Evolutionary conservation across 2,329 filamentous ascomycete species (phyloP).

Genomic region (Nectriaceae sp.): DNA sequence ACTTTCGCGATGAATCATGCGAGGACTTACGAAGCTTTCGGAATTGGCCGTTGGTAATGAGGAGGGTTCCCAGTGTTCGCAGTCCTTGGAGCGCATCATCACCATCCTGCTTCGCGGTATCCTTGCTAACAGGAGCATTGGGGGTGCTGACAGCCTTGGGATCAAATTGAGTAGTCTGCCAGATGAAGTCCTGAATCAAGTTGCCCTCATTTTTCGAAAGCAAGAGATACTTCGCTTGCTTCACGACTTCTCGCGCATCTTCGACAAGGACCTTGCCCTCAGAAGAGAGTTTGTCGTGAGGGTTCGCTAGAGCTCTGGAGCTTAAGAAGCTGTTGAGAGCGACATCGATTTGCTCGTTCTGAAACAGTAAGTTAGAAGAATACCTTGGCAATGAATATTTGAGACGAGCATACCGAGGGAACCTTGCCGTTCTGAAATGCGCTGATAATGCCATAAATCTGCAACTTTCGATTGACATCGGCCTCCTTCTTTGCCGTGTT

Average conservation of each 20-base stretch:
- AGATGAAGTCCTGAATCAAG: conserved; percentile 94
- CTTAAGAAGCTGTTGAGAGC: conserved; percentile 85
- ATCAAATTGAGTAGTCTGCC: conserved; percentile 80
- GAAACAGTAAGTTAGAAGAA: conserved; percentile 14
- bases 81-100: conserved; percentile 82
- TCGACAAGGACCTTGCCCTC: conserved; percentile 80
- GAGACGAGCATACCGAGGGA: conserved; percentile 67
- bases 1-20: not conserved
- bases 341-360: conserved; percentile 96
- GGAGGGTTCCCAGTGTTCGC: conserved; percentile 81
- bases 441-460: conserved; percentile 86
- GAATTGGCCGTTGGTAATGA: conserved; percentile 96
- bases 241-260: conserved; percentile 78
- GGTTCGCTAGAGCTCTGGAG: conserved; percentile 68
- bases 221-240: conserved; percentile 80
- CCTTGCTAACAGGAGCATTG: conserved; percentile 70
- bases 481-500: conserved; percentile 76
- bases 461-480: conserved; percentile 90
- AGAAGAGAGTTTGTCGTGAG: conserved; percentile 74
- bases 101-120: conserved; percentile 78
- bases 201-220: conserved; percentile 96
- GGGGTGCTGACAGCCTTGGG: conserved; percentile 63
- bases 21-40: conserved; percentile 76
- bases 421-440: conserved; percentile 90
- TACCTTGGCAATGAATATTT: not conserved